Evolutionary conservation across 805 yeast genomes (phyloP), one percentile per base, ranked within the genome.

Genomic region (Candida morakotiae): DNA sequence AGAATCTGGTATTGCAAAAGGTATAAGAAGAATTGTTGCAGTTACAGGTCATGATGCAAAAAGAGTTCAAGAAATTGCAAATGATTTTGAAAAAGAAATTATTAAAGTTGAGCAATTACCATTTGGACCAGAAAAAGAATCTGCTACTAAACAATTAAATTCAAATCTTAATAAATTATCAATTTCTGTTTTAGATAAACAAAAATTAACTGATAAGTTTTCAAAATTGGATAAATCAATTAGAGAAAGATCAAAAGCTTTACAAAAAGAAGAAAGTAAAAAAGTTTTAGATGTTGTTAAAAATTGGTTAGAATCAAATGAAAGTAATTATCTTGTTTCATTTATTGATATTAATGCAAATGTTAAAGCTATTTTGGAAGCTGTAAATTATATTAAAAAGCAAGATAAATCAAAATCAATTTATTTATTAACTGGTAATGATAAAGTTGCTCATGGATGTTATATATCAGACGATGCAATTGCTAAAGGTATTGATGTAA

Each of bases 1-100:
- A 71, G 99, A 93, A 67, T 78, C 87, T 46, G 98, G 98, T 65
- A 93, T 93, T 62, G 98, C 98, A 43, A 93, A 93, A 70, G 99
- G 99, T 66, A 87, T 88, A 45, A 81, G 99, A 69, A 87, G 99
- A 74, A 85, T 93, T 59, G 96, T 93, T 40, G 98, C 96, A 19
- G 96, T 93, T 36, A 85, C 97, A 13, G 98, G 98, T 33, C 70
- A 77, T 37, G 94, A 81, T 46, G 98, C 98, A 11, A 80, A 77
- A 52, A 91, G 81, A 52, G 97, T 88, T 36, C 96, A 93, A 72
- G 75, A 86, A 58, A 58, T 83, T 46, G 96, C 97, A 36, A 53
- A 58, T 20, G 91, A 83, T 41, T 91, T 81, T 55, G 80, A 73
- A 23, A 69, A 66, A 33, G 71, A 75, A 34, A 73, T 93, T 43